A percentile compares a stretch with the other conserved stretches of the same genome.
Conservation (phyloP, 768 basidiomycete species). For the Pluteus cervinus region DNA sequence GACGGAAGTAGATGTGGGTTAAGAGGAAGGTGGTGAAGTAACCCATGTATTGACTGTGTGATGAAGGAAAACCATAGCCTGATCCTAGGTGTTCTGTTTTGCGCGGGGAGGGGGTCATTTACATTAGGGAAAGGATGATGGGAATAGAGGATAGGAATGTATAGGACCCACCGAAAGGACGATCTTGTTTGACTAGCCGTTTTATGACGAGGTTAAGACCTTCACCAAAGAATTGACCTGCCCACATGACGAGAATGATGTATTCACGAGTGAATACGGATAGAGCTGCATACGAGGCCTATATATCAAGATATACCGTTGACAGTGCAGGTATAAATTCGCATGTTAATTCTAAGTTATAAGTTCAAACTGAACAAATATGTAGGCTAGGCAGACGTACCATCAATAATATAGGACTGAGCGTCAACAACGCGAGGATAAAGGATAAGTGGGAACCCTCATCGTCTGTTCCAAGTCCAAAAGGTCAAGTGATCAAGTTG, state of each 20-base stretch:
- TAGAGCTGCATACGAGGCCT: constrained; percentile 78
- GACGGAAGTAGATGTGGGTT: constrained; percentile 67
- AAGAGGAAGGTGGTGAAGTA: constrained; percentile 76
- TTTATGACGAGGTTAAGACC: constrained; percentile 66
- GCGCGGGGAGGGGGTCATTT: background rate
- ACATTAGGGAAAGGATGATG: background rate
- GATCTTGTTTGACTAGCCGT: constrained; percentile 56
- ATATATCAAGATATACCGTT: background rate
- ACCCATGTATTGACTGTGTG: constrained; percentile 88
- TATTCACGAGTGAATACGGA: constrained; percentile 74
- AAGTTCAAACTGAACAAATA: background rate
- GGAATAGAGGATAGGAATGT: constrained; percentile 1
- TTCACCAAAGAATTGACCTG: constrained; percentile 71
- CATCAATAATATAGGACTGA: constrained; percentile 71
- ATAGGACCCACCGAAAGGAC: constrained; percentile 51
- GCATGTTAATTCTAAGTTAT: constrained; percentile 1
- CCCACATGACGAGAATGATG: constrained; percentile 79
- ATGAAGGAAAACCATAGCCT: constrained; percentile 85
- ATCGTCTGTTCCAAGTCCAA: constrained; percentile 39
- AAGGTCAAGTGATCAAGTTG: background rate
- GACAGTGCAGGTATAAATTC: constrained; percentile 4
- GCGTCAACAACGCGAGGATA: constrained; percentile 53
- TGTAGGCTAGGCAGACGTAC: constrained; percentile 25
- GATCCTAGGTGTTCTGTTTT: constrained; percentile 47
- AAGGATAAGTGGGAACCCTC: constrained; percentile 52